A percentile compares a stretch with the other conserved stretches of the same genome.
These are phyloP conservation scores for Sclerotinia sclerotiorum DNA, from an alignment of 2,329 filamentous ascomycete genomes.

Conservation along the genomic window DNA sequence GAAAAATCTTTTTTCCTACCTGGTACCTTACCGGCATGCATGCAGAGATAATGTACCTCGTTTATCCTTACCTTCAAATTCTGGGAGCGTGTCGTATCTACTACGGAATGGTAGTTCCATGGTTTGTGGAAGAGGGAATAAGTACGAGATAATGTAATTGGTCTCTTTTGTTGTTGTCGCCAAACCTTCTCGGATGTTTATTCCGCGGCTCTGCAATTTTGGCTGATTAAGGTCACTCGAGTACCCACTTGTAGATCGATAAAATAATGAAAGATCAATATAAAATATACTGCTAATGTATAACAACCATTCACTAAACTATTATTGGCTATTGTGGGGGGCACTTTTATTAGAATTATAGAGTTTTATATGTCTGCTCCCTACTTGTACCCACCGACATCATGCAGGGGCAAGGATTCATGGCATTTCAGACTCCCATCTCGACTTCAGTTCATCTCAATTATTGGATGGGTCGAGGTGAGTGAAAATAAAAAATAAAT, in stretches of 20 bases:
- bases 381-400: background rate
- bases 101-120: background rate
- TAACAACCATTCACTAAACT: background rate
- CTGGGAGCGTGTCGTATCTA: background rate
- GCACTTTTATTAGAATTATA: background rate
- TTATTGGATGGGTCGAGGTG: constrained; percentile 17
- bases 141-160: background rate
- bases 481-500: background rate
- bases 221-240: background rate
- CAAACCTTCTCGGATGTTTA: constrained; percentile 3
- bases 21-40: constrained; percentile 11
- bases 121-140: background rate
- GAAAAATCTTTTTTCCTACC: background rate
- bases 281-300: background rate
- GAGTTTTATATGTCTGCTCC: background rate
- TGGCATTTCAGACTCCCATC: background rate
- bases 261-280: background rate
- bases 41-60: constrained; percentile 8
- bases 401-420: constrained; percentile 13
- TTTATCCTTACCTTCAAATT: constrained; percentile 1
- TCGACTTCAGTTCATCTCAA: constrained; percentile 5
- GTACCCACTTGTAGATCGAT: background rate
- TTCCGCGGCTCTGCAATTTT: background rate
- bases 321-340: background rate
- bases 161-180: background rate